Conservation (phyloP, 2,329 filamentous ascomycete genomes). For the Colletotrichum sp. region DNA sequence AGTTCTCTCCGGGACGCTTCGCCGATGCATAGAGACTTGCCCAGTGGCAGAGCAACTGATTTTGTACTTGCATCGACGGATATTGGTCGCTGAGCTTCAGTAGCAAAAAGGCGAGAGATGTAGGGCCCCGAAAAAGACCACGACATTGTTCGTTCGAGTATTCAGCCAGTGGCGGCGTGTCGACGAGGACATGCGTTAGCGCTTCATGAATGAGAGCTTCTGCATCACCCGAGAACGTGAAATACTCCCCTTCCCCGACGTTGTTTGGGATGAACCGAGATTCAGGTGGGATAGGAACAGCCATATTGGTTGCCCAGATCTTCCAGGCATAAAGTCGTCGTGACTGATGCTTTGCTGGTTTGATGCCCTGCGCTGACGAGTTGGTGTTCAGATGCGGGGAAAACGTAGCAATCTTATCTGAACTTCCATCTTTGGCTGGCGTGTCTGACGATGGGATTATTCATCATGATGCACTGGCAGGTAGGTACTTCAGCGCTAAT, state of each 20-base stretch:
- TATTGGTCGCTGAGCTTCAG: constrained; percentile 49
- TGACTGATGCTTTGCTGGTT: background rate
- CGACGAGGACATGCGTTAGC: constrained; percentile 30
- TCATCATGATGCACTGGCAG: background rate
- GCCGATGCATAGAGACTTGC: constrained; percentile 51
- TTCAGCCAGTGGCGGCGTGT: constrained; percentile 36
- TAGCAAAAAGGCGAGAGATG: constrained; percentile 60
- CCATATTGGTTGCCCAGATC: background rate
- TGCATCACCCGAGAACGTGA: background rate
- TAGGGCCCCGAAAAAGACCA: constrained; percentile 60
- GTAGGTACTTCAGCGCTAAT: accelerated
- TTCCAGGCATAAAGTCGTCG: background rate
- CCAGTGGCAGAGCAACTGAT: constrained; percentile 48
- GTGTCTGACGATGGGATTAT: background rate
- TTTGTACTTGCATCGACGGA: constrained; percentile 46
- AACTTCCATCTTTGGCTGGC: background rate
- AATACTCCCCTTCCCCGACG: accelerated
- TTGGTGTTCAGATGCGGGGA: background rate
- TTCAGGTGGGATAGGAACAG: background rate
- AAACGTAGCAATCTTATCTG: background rate
- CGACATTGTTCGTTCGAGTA: constrained; percentile 40
- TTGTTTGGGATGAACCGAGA: background rate
- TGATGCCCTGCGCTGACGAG: background rate
- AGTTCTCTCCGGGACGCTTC: constrained; percentile 38
- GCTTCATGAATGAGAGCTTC: background rate